Evolutionary conservation across 805 yeast species (phyloP).

Genomic region (Huiozyma sinensis): DNA sequence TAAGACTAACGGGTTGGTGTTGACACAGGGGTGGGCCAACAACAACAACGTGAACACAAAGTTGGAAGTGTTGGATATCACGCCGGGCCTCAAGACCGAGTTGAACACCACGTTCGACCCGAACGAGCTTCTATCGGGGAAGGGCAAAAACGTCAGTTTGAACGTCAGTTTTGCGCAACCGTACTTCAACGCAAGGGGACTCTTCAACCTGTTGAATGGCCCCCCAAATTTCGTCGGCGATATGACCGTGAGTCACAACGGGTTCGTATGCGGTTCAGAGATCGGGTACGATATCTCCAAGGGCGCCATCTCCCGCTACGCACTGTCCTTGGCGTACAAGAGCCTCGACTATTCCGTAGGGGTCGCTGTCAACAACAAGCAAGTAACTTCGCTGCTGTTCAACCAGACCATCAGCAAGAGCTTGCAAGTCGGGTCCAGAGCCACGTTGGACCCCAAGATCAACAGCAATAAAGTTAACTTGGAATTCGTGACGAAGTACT

Average conservation of each 20-base stretch:
- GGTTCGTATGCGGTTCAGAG: slow-evolving; percentile 94
- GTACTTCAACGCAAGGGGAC: slow-evolving; percentile 85
- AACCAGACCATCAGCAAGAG: slow-evolving; percentile 87
- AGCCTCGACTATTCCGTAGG: slow-evolving; percentile 72
- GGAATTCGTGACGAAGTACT: slow-evolving; percentile 93
- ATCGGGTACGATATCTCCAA: slow-evolving; percentile 89
- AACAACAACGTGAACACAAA: slow-evolving; percentile 86
- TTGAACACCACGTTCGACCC: slow-evolving; percentile 82
- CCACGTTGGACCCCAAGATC: slow-evolving; percentile 79
- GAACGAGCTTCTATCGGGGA: slow-evolving; percentile 50
- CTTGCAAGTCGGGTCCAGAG: slow-evolving; percentile 96
- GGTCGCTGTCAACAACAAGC: slow-evolving; percentile 67
- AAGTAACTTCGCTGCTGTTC: slow-evolving; percentile 87
- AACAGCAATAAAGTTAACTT: slow-evolving; percentile 63
- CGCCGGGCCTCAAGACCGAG: slow-evolving; percentile 93
- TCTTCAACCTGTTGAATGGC: slow-evolving; percentile 78
- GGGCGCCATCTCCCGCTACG: slow-evolving; percentile 87
- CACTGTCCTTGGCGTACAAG: slow-evolving; percentile 87
- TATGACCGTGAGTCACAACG: slow-evolving; percentile 87
- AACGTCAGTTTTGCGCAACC: slow-evolving; percentile 88
- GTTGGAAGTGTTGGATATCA: slow-evolving; percentile 81
- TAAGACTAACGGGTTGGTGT: slow-evolving; percentile 81
- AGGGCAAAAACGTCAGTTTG: slow-evolving; percentile 32
- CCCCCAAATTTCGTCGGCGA: slow-evolving; percentile 95
- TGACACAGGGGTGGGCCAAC: slow-evolving; percentile 97